A percentile compares a stretch with the other conserved stretches of the same genome.
phyloP scores from a whole-genome alignment of 257 asterid species.

The Fraxinus quadrangulata region DNA sequence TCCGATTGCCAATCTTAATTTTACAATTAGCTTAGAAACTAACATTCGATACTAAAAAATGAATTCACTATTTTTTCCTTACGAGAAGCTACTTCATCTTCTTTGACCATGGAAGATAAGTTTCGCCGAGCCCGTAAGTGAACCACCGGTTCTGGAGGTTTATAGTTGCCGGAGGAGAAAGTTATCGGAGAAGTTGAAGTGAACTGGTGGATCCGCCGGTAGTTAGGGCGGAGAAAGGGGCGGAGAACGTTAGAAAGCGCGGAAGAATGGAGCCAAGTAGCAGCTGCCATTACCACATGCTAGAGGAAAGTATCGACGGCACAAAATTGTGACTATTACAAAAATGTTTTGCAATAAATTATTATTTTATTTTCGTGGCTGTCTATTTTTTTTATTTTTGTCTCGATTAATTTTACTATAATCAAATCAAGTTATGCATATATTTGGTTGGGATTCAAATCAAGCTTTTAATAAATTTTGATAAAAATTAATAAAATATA shows the following conservation, averaged over 20 bases:
- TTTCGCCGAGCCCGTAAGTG: constrained; percentile 64
- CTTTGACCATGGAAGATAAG: constrained; percentile 42
- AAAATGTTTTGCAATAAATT: neutral
- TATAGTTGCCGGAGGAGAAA: constrained; percentile 23
- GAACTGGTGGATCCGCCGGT: constrained; percentile 24
- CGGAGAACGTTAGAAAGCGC: constrained; percentile 34
- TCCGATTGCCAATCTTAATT: neutral
- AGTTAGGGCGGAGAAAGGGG: constrained; percentile 34
- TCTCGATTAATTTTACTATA: neutral
- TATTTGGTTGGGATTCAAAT: too few relatives aligned
- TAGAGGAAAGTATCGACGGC: neutral
- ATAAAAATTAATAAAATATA: too few relatives aligned
- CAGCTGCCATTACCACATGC: constrained; percentile 49
- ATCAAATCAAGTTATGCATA: too few relatives aligned
- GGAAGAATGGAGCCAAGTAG: constrained; percentile 37
- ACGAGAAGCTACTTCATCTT: constrained; percentile 61
- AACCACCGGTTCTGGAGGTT: constrained; percentile 30
- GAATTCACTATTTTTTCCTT: constrained; percentile 26
- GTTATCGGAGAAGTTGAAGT: constrained; percentile 19
- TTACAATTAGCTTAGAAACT: neutral
- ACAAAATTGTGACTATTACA: neutral
- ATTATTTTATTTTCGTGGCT: neutral
- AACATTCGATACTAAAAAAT: neutral
- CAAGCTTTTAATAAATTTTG: too few relatives aligned
- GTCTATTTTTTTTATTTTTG: neutral